Evolutionary conservation across 352 stramenopile species (phyloP), one percentile per base, ranked within the genome.

Genomic region (Pythium rishiriense): DNA sequence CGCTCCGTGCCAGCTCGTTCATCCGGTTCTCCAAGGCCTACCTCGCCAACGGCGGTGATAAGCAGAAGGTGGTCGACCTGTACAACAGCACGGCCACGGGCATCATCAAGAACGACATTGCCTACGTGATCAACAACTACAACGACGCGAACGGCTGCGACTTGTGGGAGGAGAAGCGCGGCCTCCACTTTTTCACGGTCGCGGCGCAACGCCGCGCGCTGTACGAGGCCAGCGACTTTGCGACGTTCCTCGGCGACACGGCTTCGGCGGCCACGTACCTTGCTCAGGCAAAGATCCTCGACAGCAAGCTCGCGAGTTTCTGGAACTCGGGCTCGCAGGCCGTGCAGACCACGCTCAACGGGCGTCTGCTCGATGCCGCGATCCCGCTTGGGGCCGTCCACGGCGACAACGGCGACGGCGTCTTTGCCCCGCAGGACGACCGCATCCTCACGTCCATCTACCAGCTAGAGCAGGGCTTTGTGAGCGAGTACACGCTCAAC

Each of bases 401-500:
- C 64, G 64, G 64, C n/a, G 43, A 71, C 64, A 37, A 53, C 37
- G 58, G 64, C 33, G 64, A 71, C 41, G 64, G 58, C 25, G 26
- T 66, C 28, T 71, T 71, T 42, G 58, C 58, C 1, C 64, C 64
- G 22, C 47, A 66, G 37, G 64, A 71, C 37, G 58, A 71, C 24
- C 50, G 52, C 7, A 39, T 66, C 17, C 35, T 66, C 24, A n/a
- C 58, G 19, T 64, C 64, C 11, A 59, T 71, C 37, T 62, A 59
- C 45, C 56, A 71, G 42, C 58, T 71, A n/a, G 64, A 59, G 43
- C n/a, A 28, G 9, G 64, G 64, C 43, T 66, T 74, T 45, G 46
- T 74, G 31, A 64, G 28, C 62, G 67, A 70, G 67, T 70, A 70
- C 58, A 47, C 67, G 47, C 47, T 74, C 37, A 73, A 69, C 62